These are phyloP conservation scores for Prunus yedoensis DNA, from an alignment of 331 rosid species.

Conservation along the genomic window DNA sequence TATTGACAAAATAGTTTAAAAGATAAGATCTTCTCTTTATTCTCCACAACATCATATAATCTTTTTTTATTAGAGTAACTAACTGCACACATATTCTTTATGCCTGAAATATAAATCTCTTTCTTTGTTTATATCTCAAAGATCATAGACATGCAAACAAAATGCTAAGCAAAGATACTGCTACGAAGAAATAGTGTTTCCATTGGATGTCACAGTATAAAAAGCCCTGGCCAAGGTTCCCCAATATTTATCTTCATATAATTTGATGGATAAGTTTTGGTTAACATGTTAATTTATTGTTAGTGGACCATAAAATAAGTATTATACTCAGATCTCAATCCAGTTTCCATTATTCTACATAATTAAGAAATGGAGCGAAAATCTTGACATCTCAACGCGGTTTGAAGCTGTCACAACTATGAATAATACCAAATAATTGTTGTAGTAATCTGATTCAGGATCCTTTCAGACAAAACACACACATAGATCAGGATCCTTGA, in stretches of 20 bases:
- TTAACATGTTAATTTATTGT: not conserved
- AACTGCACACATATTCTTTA: not conserved
- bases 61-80: not conserved
- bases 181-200: not conserved
- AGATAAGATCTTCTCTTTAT: constrained; percentile 25
- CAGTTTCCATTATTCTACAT: constrained; percentile 12
- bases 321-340: constrained; percentile 18
- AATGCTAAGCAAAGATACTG: constrained; percentile 5
- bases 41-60: constrained; percentile 7
- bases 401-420: constrained; percentile 9
- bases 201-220: no score
- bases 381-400: not conserved
- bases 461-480: not conserved
- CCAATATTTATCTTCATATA: not conserved
- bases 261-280: not conserved
- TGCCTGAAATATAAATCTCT: not conserved
- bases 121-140: not conserved
- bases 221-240: not conserved
- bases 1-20: not conserved
- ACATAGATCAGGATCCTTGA: not conserved
- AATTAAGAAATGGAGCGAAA: not conserved
- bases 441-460: not conserved
- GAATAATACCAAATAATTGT: not conserved
- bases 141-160: not conserved
- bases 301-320: constrained; percentile 16